Conservation (phyloP, 805 yeast genomes). For the Saturnispora hagleri region DNA sequence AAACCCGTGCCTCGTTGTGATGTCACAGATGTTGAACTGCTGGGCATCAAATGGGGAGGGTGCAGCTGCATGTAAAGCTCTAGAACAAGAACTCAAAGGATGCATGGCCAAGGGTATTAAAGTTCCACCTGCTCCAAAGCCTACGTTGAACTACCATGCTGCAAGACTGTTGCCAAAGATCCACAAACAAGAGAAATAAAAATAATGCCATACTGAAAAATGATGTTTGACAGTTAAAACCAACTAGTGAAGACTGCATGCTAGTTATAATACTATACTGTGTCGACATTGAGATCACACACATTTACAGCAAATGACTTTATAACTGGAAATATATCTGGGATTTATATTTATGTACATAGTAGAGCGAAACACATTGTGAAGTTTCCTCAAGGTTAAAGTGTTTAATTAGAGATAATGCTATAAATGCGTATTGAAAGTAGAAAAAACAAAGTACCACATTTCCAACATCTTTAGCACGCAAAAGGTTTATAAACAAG, state of each 20-base stretch:
- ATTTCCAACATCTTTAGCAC: no score
- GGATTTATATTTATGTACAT: not conserved
- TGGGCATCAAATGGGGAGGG: slow-evolving; percentile 97
- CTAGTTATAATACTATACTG: no score
- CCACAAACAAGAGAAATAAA: slow-evolving; percentile 28
- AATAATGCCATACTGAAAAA: not conserved
- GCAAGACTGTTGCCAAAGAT: slow-evolving; percentile 47
- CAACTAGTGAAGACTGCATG: no score
- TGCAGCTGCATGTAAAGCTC: slow-evolving; percentile 48
- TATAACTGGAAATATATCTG: not conserved
- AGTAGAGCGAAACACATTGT: not conserved
- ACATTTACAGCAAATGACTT: no score
- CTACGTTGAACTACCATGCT: slow-evolving; percentile 48
- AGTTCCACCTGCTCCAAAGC: slow-evolving; percentile 30
- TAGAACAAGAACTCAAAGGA: slow-evolving; percentile 60
- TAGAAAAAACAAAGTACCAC: no score
- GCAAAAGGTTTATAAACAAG: no score
- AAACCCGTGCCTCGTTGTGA: slow-evolving; percentile 67
- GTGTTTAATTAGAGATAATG: no score
- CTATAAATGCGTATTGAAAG: not conserved
- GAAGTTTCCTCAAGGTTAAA: not conserved
- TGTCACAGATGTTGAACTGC: slow-evolving; percentile 82
- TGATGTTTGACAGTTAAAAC: no score
- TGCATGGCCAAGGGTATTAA: slow-evolving; percentile 50
- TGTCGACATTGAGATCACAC: no score